Percentiles rank a stretch among this genome's conserved stretches.
Evolutionary conservation across 306 rosid genomes (phyloP).

Genomic region (Glycine tomentella): DNA sequence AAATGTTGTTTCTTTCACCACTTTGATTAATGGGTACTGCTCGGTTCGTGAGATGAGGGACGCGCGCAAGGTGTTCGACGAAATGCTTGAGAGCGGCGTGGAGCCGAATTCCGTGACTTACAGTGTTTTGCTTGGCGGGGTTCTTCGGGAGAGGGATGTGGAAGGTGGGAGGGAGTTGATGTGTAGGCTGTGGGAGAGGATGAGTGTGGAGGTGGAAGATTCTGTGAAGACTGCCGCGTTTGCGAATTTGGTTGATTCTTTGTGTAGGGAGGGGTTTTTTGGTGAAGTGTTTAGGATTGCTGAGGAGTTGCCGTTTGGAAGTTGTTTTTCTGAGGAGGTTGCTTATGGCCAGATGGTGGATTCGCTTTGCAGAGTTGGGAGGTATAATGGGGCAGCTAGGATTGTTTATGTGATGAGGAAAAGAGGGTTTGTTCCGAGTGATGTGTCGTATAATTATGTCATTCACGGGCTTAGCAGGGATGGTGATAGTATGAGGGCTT

Average conservation of each 20-base stretch:
- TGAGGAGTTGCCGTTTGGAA: conserved; percentile 70
- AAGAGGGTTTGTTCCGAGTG: conserved; percentile 66
- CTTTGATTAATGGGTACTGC: conserved; percentile 77
- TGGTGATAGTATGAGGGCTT: conserved; percentile 82
- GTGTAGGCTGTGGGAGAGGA: conserved; percentile 69
- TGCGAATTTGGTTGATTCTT: conserved; percentile 69
- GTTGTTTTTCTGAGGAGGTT: conserved; percentile 61
- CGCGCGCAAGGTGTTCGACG: conserved; percentile 80
- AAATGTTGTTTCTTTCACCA: conserved; percentile 73
- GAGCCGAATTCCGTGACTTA: conserved; percentile 65
- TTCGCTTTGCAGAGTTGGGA: conserved; percentile 79
- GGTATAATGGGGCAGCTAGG: conserved; percentile 79
- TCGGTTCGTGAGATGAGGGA: conserved; percentile 47
- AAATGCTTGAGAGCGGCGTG: conserved; percentile 71
- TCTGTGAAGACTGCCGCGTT: conserved; percentile 67
- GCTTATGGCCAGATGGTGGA: conserved; percentile 77
- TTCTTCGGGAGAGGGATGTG: conserved; percentile 61
- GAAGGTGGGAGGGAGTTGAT: conserved; percentile 63
- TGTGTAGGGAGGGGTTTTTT: conserved; percentile 73
- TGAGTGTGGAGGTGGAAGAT: conserved; percentile 56
- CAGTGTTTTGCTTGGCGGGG: conserved; percentile 66
- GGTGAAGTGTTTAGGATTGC: conserved; percentile 69
- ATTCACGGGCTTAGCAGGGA: conserved; percentile 86
- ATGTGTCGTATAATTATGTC: conserved; percentile 63
- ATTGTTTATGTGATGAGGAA: conserved; percentile 78